A percentile compares a stretch with the other conserved stretches of the same genome.
Evolutionary conservation across 192 early-diverging fungal species (phyloP).

Genomic region (Mortierella antarctica): DNA sequence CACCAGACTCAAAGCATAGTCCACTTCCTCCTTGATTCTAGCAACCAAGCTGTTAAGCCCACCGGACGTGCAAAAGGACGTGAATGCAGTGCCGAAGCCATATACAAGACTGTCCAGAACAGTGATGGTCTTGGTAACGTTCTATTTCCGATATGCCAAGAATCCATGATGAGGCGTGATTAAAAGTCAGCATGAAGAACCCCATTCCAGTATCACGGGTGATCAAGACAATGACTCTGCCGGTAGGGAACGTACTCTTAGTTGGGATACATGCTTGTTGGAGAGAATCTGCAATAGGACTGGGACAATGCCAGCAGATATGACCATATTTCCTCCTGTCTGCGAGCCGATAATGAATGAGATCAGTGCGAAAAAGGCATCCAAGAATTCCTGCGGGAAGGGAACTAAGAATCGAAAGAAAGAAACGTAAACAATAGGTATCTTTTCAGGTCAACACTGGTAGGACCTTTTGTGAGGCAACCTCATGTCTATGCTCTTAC

Average conservation of each 20-base stretch:
- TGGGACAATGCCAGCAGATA: conserved; percentile 90
- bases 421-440: background rate
- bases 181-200: background rate
- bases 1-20: conserved; percentile 55
- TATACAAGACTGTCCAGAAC: conserved; percentile 87
- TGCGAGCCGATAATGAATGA: conserved; percentile 82
- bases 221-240: background rate
- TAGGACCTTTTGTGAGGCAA: too few species aligned
- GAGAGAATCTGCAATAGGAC: conserved; percentile 77
- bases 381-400: conserved; percentile 80
- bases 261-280: conserved; percentile 68
- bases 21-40: conserved; percentile 81
- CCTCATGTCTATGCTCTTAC: conserved; percentile 5
- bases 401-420: conserved; percentile 21
- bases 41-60: conserved; percentile 83
- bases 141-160: conserved; percentile 38
- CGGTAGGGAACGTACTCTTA: conserved; percentile 60
- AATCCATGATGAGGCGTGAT: background rate
- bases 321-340: conserved; percentile 89
- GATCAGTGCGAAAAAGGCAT: conserved; percentile 84
- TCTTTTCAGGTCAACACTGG: background rate
- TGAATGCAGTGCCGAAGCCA: conserved; percentile 78
- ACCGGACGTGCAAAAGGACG: conserved; percentile 83
- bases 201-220: background rate
- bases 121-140: conserved; percentile 76